These are phyloP conservation scores for Podospora tetraspora DNA, from an alignment of 495 filamentous ascomycete genomes.

Conservation along the genomic window DNA sequence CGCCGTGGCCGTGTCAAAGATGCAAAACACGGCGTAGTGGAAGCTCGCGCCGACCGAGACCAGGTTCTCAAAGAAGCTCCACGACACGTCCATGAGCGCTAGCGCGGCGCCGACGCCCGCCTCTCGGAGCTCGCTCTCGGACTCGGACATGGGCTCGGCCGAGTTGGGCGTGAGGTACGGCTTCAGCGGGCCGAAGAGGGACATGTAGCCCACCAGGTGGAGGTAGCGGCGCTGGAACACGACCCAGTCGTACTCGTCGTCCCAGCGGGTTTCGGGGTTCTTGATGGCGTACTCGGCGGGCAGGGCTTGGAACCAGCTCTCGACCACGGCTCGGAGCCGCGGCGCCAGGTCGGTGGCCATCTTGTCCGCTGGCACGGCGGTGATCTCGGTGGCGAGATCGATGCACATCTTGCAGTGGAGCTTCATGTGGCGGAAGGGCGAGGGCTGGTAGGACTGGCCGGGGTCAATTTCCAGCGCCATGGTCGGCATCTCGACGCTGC, in stretches of 20 bases:
- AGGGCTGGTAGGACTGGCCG: conserved; percentile 32
- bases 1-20: conserved; percentile 48
- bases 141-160: conserved; percentile 24
- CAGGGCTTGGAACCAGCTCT: conserved; percentile 39
- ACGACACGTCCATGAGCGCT: conserved; percentile 38
- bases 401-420: conserved; percentile 35
- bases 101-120: conserved; percentile 40
- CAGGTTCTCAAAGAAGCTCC: conserved; percentile 37
- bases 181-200: conserved; percentile 41
- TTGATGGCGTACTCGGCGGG: conserved; percentile 38
- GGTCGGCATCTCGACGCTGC: conserved; percentile 33
- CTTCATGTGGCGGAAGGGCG: conserved; percentile 39
- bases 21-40: conserved; percentile 47
- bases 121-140: conserved; percentile 25
- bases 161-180: conserved; percentile 37
- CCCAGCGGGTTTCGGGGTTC: conserved; percentile 43
- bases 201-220: conserved; percentile 45
- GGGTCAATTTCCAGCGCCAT: conserved; percentile 35
- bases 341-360: conserved; percentile 12
- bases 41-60: conserved; percentile 45
- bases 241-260: conserved; percentile 37
- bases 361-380: conserved; percentile 4
- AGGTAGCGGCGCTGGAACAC: conserved; percentile 47
- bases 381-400: conserved; percentile 21
- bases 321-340: conserved; percentile 28